These are phyloP conservation scores for Cyberlindnera misumaiensis DNA, from an alignment of 805 yeast genomes.

Conservation along the genomic window DNA sequence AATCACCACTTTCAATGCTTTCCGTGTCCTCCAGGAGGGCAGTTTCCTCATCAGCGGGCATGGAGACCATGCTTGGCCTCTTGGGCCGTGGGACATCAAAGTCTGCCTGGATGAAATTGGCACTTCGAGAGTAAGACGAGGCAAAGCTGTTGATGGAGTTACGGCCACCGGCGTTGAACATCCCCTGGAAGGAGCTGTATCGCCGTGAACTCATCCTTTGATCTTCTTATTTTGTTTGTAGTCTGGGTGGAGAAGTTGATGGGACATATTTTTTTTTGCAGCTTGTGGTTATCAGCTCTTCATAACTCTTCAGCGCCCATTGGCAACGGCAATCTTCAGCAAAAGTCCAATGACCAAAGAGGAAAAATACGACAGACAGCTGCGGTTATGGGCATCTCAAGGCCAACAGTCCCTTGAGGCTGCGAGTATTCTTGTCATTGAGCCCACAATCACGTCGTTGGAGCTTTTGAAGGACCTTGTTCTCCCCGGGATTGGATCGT, in stretches of 20 bases:
- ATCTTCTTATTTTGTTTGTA: no score
- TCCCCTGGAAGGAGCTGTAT: slow-evolving; percentile 22
- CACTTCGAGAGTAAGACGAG: slow-evolving; percentile 20
- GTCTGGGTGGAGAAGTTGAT: slow-evolving; percentile 3
- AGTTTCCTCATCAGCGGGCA: slow-evolving; percentile 7
- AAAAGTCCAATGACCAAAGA: slow-evolving; percentile 28
- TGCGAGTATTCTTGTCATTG: slow-evolving; percentile 56
- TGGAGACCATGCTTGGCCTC: slow-evolving; percentile 12
- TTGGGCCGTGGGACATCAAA: slow-evolving; percentile 20
- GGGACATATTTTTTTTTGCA: not conserved
- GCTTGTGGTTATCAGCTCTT: no score
- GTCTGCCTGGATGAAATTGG: slow-evolving; percentile 23
- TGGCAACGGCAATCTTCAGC: no score
- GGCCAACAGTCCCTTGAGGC: slow-evolving; percentile 63
- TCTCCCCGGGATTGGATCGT: slow-evolving; percentile 64
- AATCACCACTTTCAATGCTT: slow-evolving; percentile 4
- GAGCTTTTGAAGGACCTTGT: slow-evolving; percentile 75
- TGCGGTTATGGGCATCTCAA: slow-evolving; percentile 74
- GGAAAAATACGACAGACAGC: slow-evolving; percentile 75
- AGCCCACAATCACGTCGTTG: slow-evolving; percentile 49
- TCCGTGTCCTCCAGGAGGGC: slow-evolving; percentile 9
- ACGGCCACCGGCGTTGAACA: slow-evolving; percentile 18
- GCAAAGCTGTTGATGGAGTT: slow-evolving; percentile 23
- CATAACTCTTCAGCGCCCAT: no score
- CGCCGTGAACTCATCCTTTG: slow-evolving; percentile 5